Evolutionary conservation across 2,329 filamentous ascomycete genomes (phyloP), one percentile per base, ranked within the genome.

Genomic region (Ophiostoma montium): DNA sequence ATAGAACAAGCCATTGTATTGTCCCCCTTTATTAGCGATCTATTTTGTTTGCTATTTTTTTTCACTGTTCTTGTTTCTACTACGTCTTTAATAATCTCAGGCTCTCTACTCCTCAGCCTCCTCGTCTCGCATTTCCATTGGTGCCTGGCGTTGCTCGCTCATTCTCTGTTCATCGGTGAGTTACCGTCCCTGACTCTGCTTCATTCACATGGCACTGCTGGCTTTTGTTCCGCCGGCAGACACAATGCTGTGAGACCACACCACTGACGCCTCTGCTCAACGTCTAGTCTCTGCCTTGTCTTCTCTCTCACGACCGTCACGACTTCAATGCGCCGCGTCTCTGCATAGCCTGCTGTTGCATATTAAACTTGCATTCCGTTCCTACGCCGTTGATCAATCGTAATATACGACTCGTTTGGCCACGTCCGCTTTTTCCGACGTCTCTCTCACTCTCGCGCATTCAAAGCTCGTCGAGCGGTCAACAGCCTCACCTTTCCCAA

Each of bases 231-330:
- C 44, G 49, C 39, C 47, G 42, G 38, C 27, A 33, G 13, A 18
- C 39, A 27, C n/a, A 10, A 19, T 50, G 45, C 21, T 47, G 49
- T 50, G 49, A 47, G 18, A 50, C 49, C 45, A 38, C 12, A 39
- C 27, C 31, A 35, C 49, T 50, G 19, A 50, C 45, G 49, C 49
- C 45, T 47, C 32, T 42, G 8, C 33, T 35, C 23, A 43, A n/a
- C 44, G 13, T 50, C 45, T 23, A 50, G 49, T 16, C 38, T 38
- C 27, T 31, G 32, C 32, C 23, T 27, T 27, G 10, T 27, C 39
- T 33, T 47, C 23, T 46, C 32, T 18, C 21, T 47, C 49, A 50
- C 49, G 49, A 50, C 49, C 45, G 38, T 50, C 49, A 47, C 45
- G 49, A 50, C 33, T 30, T 44, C 35, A 46, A 31, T 30, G 31